These are phyloP conservation scores for Trichophyton rubrum DNA, from an alignment of 2,329 filamentous ascomycete genomes.

Conservation along the genomic window DNA sequence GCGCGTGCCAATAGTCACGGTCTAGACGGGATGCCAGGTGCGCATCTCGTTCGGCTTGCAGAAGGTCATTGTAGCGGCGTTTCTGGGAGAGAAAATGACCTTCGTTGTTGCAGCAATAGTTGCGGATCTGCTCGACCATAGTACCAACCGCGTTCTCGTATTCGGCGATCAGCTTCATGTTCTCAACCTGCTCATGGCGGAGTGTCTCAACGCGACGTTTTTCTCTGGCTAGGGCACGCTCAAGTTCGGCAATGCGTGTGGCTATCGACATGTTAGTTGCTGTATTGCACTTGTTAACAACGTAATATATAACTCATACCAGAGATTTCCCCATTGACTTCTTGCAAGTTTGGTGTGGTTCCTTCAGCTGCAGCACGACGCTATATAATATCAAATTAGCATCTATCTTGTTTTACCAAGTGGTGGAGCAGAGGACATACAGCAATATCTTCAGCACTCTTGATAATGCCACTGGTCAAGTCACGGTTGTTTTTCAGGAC, in stretches of 20 bases:
- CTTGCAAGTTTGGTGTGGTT: constrained; percentile 28
- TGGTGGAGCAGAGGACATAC: constrained; percentile 19
- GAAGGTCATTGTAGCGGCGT: constrained; percentile 38
- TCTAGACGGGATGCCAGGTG: constrained; percentile 38
- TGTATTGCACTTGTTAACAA: not conserved
- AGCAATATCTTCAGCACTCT: constrained; percentile 38
- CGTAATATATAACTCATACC: constrained; percentile 19
- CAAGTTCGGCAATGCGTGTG: constrained; percentile 37
- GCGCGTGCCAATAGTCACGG: constrained; percentile 38
- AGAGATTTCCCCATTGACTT: constrained; percentile 33
- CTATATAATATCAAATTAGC: constrained; percentile 18
- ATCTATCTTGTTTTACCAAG: not conserved
- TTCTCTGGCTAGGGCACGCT: constrained; percentile 36
- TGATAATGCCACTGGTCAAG: constrained; percentile 38
- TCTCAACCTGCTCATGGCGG: constrained; percentile 37
- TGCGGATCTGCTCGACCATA: constrained; percentile 40
- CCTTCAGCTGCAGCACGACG: constrained; percentile 33
- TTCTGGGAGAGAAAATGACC: constrained; percentile 36
- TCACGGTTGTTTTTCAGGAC: constrained; percentile 39
- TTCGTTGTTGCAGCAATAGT: constrained; percentile 39
- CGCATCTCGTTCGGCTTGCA: constrained; percentile 39
- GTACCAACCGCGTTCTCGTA: constrained; percentile 37
- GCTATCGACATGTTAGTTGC: constrained; percentile 19
- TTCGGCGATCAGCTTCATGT: constrained; percentile 36
- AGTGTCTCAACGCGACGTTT: constrained; percentile 32